A percentile compares a stretch with the other conserved stretches of the same genome.
Conservation (phyloP, 148 eudicot genomes). For the Rhododendron williamsianum region DNA sequence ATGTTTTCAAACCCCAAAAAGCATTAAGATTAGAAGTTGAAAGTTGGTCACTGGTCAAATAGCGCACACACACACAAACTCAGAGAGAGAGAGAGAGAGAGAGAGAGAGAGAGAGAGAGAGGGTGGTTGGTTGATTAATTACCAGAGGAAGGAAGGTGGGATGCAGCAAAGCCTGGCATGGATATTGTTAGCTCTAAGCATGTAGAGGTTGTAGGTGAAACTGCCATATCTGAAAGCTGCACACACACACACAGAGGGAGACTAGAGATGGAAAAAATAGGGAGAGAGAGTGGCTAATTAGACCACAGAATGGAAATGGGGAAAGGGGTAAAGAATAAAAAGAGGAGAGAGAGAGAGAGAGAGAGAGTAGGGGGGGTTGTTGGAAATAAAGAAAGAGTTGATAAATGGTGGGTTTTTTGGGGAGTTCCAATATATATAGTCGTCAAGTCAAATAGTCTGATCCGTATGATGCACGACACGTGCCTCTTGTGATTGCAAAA, state of each 20-base stretch:
- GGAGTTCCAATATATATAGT: slow-evolving; percentile 7
- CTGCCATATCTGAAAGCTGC: slow-evolving; percentile 24
- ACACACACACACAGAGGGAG: neutral
- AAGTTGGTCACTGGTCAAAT: no score
- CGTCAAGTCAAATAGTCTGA: slow-evolving; percentile 21
- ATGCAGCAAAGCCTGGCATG: slow-evolving; percentile 20
- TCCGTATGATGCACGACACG: slow-evolving; percentile 31
- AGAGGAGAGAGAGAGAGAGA: neutral
- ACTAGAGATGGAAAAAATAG: neutral
- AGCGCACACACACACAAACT: neutral
- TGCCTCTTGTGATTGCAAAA: slow-evolving; percentile 12
- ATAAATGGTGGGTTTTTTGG: neutral
- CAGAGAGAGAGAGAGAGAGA: neutral
- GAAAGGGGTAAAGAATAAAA: neutral
- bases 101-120: neutral
- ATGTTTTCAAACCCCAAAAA: neutral
- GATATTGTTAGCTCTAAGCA: slow-evolving; percentile 35
- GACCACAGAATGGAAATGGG: neutral
- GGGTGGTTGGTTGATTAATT: neutral
- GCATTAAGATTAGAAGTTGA: neutral
- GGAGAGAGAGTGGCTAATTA: neutral
- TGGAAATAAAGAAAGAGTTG: neutral
- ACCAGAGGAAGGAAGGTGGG: slow-evolving; percentile 23
- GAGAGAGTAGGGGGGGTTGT: neutral
- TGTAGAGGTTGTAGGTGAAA: slow-evolving; percentile 20